Evolutionary conservation across 2,329 filamentous ascomycete genomes (phyloP).

Genomic region (Colletotrichum ledebouriae): DNA sequence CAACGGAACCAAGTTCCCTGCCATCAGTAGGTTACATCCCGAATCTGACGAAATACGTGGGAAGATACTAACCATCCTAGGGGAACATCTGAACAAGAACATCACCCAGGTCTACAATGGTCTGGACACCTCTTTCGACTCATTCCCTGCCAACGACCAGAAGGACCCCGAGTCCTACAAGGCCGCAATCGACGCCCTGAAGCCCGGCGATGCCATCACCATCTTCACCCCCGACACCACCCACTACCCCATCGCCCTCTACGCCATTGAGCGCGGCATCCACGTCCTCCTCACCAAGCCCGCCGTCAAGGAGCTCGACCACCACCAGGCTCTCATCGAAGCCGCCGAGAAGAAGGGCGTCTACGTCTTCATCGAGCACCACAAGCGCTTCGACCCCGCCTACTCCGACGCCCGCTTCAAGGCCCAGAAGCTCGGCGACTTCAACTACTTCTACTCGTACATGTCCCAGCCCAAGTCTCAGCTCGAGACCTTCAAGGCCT

Average conservation of each 20-base stretch:
- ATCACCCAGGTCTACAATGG: slow-evolving; percentile 90
- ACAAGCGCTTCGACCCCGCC: slow-evolving; percentile 95
- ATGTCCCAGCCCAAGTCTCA: slow-evolving; percentile 95
- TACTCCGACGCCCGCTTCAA: slow-evolving; percentile 89
- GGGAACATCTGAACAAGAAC: slow-evolving; percentile 87
- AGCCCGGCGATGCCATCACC: slow-evolving; percentile 88
- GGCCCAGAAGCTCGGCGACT: slow-evolving; percentile 84
- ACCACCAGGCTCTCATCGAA: slow-evolving; percentile 83
- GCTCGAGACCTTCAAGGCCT: slow-evolving; percentile 93
- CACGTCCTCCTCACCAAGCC: slow-evolving; percentile 97
- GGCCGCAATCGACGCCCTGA: slow-evolving; percentile 85
- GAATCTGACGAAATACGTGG: not conserved
- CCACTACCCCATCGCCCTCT: slow-evolving; percentile 91
- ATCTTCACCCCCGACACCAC: slow-evolving; percentile 97
- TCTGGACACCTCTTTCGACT: slow-evolving; percentile 87
- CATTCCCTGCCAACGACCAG: slow-evolving; percentile 81
- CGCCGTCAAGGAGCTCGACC: slow-evolving; percentile 84
- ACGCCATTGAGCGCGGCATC: slow-evolving; percentile 88
- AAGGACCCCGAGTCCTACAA: slow-evolving; percentile 89
- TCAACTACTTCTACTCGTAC: slow-evolving; percentile 99
- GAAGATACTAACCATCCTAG: slow-evolving; percentile 55
- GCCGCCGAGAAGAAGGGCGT: slow-evolving; percentile 81
- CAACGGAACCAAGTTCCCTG: slow-evolving; percentile 89
- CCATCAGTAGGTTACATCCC: slow-evolving; percentile 75
- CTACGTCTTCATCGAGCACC: slow-evolving; percentile 94